Evolutionary conservation across 257 asterid species (phyloP).

Genomic region (Plantago major): DNA sequence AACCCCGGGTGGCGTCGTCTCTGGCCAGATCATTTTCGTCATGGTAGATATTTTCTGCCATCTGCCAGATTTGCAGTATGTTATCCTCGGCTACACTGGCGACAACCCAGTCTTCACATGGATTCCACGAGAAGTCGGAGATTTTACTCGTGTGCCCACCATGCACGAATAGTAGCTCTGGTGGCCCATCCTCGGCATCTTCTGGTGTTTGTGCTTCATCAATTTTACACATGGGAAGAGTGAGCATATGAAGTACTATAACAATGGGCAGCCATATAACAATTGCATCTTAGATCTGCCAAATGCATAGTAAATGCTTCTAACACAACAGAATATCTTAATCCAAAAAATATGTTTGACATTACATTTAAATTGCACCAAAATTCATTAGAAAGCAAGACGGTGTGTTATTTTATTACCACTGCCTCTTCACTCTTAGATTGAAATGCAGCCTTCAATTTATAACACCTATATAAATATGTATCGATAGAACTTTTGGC

Average conservation of each 20-base stretch:
- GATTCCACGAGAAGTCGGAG: conserved; percentile 97
- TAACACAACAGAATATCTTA: not conserved
- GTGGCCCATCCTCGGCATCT: conserved; percentile 91
- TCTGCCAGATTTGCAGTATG: conserved; percentile 93
- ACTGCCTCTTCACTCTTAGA: too few relatives aligned
- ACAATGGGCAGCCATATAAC: too few relatives aligned
- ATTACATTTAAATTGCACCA: too few relatives aligned
- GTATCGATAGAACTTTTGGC: too few relatives aligned
- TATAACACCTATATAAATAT: too few relatives aligned
- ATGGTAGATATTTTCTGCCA: too few relatives aligned
- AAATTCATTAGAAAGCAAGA: too few relatives aligned
- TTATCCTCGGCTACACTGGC: conserved; percentile 98
- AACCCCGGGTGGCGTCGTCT: conserved; percentile 48
- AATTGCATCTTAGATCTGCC: too few relatives aligned
- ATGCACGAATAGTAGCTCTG: conserved; percentile 84
- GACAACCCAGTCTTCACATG: conserved; percentile 90
- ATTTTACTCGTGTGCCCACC: conserved; percentile 98
- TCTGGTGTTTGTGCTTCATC: conserved; percentile 87
- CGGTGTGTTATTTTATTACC: too few relatives aligned
- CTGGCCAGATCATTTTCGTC: conserved; percentile 87
- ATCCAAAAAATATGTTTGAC: too few relatives aligned
- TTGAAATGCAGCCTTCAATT: too few relatives aligned
- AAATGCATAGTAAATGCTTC: not conserved
- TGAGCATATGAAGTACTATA: not conserved
- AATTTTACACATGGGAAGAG: conserved; percentile 40